Conservation (phyloP, 2,329 filamentous ascomycete genomes). For the Ceratocystis smalleyi region DNA sequence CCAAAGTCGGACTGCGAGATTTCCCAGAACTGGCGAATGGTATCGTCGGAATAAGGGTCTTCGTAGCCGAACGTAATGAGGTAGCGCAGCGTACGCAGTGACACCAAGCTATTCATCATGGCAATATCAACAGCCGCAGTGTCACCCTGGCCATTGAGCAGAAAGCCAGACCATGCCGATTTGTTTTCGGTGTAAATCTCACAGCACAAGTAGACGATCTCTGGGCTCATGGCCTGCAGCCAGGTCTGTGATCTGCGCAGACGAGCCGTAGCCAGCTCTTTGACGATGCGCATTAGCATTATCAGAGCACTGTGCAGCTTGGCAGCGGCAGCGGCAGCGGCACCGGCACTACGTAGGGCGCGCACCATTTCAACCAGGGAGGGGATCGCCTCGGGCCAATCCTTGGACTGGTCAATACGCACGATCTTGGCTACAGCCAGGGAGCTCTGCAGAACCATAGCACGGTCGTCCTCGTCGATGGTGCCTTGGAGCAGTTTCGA, state of each 20-base stretch:
- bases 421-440: slow-evolving; percentile 77
- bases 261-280: slow-evolving; percentile 72
- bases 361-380: slow-evolving; percentile 51
- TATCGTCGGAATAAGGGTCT: slow-evolving; percentile 60
- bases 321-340: slow-evolving; percentile 30
- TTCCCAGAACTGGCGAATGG: slow-evolving; percentile 67
- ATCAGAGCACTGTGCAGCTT: slow-evolving; percentile 55
- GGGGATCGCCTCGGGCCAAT: slow-evolving; percentile 56
- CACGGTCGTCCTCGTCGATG: slow-evolving; percentile 57
- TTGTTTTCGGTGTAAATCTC: slow-evolving; percentile 66
- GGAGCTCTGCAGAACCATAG: slow-evolving; percentile 74
- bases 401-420: slow-evolving; percentile 72
- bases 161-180: slow-evolving; percentile 47
- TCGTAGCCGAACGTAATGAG: slow-evolving; percentile 72
- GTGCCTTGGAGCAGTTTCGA: slow-evolving; percentile 60
- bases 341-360: slow-evolving; percentile 26
- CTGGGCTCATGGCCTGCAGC: slow-evolving; percentile 63
- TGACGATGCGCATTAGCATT: slow-evolving; percentile 71
- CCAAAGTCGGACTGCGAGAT: slow-evolving; percentile 63
- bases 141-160: slow-evolving; percentile 42
- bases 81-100: slow-evolving; percentile 66
- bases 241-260: slow-evolving; percentile 59
- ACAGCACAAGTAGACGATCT: slow-evolving; percentile 66
- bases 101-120: slow-evolving; percentile 61
- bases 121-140: slow-evolving; percentile 43